A percentile compares a stretch with the other conserved stretches of the same genome.
Conservation (phyloP, 192 early-diverging fungal species). For the Linnemannia schmuckeri region DNA sequence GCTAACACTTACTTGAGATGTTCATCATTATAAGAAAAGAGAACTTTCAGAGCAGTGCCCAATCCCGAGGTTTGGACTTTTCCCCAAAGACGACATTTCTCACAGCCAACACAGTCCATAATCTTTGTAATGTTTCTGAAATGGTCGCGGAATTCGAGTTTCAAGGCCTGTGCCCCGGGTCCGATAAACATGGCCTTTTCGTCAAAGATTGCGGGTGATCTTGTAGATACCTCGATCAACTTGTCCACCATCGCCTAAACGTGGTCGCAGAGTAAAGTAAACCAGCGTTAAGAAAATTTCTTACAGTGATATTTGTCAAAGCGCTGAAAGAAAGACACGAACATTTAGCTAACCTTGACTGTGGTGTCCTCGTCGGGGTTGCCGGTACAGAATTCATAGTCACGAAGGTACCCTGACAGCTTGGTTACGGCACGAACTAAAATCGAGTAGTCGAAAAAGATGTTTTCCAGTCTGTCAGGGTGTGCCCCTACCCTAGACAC, state of each 20-base stretch:
- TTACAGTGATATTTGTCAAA: too few species aligned
- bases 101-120: constrained; percentile 98
- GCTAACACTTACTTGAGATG: constrained; percentile 58
- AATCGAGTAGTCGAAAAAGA: constrained; percentile 94
- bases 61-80: constrained; percentile 94
- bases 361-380: constrained; percentile 65
- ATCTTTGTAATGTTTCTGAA: constrained; percentile 97
- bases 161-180: constrained; percentile 73
- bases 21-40: constrained; percentile 92
- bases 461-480: constrained; percentile 92
- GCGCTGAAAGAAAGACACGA: neutral
- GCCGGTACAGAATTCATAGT: constrained; percentile 83
- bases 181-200: constrained; percentile 88
- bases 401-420: constrained; percentile 75
- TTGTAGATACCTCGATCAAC: constrained; percentile 63
- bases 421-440: constrained; percentile 89
- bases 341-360: constrained; percentile 53
- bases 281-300: constrained; percentile 6
- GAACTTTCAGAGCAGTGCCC: constrained; percentile 92
- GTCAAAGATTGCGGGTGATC: constrained; percentile 86
- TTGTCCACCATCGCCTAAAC: constrained; percentile 69
- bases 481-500: constrained; percentile 85
- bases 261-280: neutral
- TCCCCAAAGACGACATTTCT: constrained; percentile 98
- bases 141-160: constrained; percentile 88